These are phyloP conservation scores for Lachancea sp. DNA, from an alignment of 805 yeast species.

Conservation along the genomic window DNA sequence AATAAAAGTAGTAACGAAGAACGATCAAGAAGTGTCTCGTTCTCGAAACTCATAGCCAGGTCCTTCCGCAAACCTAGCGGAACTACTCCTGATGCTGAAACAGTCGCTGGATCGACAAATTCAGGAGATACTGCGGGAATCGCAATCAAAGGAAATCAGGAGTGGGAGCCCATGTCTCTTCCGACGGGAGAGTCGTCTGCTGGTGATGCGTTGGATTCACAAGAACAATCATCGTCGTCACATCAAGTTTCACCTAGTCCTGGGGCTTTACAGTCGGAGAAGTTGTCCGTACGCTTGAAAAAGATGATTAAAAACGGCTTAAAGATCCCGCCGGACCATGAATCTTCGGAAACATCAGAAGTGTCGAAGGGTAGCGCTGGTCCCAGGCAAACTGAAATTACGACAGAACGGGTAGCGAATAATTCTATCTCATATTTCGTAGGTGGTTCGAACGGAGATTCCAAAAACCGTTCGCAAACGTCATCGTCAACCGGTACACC, in stretches of 20 bases:
- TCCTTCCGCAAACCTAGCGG: conserved; percentile 9
- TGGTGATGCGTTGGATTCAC: not conserved
- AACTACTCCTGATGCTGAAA: conserved; percentile 1
- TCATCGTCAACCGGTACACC: too few relatives aligned
- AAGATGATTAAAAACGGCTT: conserved; percentile 3
- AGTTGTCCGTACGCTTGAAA: conserved; percentile 2
- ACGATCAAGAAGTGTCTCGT: conserved; percentile 9
- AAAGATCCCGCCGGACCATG: conserved; percentile 1
- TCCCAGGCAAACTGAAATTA: not conserved
- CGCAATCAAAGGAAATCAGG: not conserved
- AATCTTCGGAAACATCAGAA: not conserved
- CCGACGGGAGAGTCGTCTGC: not conserved
- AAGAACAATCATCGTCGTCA: not conserved
- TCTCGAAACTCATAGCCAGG: conserved; percentile 10
- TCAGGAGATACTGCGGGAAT: not conserved
- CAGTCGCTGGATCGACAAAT: conserved; percentile 4
- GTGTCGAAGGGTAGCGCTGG: not conserved
- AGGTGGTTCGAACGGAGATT: not conserved
- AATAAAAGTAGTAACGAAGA: conserved; percentile 1
- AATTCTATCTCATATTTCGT: too few relatives aligned
- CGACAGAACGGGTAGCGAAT: too few relatives aligned
- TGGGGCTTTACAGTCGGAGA: not conserved
- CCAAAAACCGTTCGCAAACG: not conserved
- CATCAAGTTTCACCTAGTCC: not conserved
- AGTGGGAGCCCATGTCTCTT: not conserved